These are phyloP conservation scores for Gaertneriomyces sp. DNA, from an alignment of 192 early-diverging fungal species.

Conservation along the genomic window DNA sequence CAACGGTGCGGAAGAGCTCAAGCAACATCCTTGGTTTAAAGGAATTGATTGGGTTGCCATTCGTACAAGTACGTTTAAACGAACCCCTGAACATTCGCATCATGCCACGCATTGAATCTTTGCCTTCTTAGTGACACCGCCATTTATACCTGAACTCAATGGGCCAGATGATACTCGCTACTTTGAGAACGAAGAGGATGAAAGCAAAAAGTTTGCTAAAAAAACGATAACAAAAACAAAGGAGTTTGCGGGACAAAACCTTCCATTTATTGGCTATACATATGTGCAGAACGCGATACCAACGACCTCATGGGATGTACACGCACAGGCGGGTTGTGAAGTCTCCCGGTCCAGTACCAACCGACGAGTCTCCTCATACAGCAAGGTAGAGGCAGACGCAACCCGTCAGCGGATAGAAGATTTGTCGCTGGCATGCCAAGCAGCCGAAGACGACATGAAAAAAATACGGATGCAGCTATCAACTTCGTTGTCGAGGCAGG, in stretches of 20 bases:
- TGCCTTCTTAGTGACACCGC: conserved; percentile 51
- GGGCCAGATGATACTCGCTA: conserved; percentile 85
- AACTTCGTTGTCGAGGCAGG: neutral
- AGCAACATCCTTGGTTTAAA: conserved; percentile 48
- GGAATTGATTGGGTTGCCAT: conserved; percentile 45
- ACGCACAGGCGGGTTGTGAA: neutral
- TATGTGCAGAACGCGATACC: conserved; percentile 49
- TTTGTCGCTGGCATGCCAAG: conserved; percentile 7
- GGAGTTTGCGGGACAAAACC: conserved; percentile 71
- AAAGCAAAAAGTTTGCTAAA: conserved; percentile 45
- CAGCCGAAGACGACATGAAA: conserved; percentile 21
- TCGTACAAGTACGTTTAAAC: conserved; percentile 25
- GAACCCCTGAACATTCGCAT: neutral
- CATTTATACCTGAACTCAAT: conserved; percentile 83
- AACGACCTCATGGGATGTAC: conserved; percentile 21
- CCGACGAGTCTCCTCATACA: neutral
- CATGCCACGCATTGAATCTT: neutral
- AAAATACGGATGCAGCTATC: neutral
- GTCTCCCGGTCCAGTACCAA: conserved; percentile 4
- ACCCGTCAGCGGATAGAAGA: conserved; percentile 8
- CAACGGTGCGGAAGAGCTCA: conserved; percentile 36
- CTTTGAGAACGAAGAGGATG: conserved; percentile 79
- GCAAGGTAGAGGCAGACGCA: neutral
- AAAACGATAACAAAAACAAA: conserved; percentile 35
- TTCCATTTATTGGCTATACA: conserved; percentile 87